Conservation (phyloP, 495 filamentous ascomycete genomes). For the Aspergillus kassunensis region DNA sequence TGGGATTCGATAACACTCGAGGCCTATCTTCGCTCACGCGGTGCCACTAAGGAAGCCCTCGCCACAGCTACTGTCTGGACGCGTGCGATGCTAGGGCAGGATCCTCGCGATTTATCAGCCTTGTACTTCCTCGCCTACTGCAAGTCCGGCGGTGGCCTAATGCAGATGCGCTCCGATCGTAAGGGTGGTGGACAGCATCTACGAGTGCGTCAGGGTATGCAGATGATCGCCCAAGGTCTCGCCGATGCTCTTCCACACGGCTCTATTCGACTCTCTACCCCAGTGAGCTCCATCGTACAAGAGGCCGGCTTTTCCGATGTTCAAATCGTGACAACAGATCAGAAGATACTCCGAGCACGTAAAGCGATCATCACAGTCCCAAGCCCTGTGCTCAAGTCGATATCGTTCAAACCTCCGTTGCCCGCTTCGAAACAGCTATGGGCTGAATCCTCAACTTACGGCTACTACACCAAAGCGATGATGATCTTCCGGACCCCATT, state of each 20-base stretch:
- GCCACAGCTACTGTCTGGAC: constrained; percentile 33
- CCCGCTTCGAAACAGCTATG: constrained; percentile 19
- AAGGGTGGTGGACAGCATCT: constrained; percentile 43
- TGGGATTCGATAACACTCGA: constrained; percentile 32
- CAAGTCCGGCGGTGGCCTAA: constrained; percentile 38
- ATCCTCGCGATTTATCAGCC: constrained; percentile 39
- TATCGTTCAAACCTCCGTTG: constrained; percentile 30
- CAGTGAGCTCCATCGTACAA: constrained; percentile 13
- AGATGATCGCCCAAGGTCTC: constrained; percentile 26
- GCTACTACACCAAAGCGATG: constrained; percentile 38
- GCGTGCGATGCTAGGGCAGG: constrained; percentile 42
- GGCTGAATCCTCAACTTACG: constrained; percentile 19
- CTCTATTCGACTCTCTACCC: background rate
- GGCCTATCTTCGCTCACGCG: constrained; percentile 21
- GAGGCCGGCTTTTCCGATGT: background rate
- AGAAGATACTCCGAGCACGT: constrained; percentile 21
- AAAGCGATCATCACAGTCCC: constrained; percentile 38
- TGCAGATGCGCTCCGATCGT: constrained; percentile 35
- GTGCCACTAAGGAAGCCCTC: constrained; percentile 19
- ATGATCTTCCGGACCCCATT: constrained; percentile 34
- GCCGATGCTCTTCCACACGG: constrained; percentile 19
- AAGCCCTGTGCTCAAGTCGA: constrained; percentile 25
- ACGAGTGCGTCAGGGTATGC: constrained; percentile 32
- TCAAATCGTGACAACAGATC: background rate
- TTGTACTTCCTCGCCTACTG: constrained; percentile 50